A percentile compares a stretch with the other conserved stretches of the same genome.
phyloP scores from a whole-genome alignment of 805 yeast species.

The Cyberlindnera amylophila region DNA sequence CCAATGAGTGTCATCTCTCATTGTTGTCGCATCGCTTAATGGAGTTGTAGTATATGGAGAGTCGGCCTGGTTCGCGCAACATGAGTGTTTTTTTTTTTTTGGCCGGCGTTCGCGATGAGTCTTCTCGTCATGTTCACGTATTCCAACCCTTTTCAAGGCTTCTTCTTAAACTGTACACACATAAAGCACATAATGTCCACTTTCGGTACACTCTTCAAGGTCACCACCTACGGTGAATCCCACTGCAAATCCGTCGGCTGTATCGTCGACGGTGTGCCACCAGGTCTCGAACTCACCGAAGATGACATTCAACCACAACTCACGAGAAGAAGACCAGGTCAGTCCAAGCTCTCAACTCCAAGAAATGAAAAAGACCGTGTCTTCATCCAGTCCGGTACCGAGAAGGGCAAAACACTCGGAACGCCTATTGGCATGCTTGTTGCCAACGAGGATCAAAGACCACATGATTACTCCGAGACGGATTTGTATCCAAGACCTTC shows the following conservation, averaged over 20 bases:
- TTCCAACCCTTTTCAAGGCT: too few relatives aligned
- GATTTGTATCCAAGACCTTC: constrained; percentile 96
- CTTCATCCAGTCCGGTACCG: constrained; percentile 92
- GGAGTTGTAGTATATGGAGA: background rate
- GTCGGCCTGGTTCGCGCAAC: background rate
- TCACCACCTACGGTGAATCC: constrained; percentile 97
- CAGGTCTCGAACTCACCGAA: constrained; percentile 82
- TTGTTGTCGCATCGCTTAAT: too few relatives aligned
- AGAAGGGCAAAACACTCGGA: constrained; percentile 84
- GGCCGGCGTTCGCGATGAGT: constrained; percentile 5
- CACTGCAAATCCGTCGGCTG: constrained; percentile 98
- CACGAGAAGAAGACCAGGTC: constrained; percentile 97
- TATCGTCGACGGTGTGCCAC: constrained; percentile 97
- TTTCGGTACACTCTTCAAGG: constrained; percentile 60
- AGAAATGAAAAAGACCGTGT: constrained; percentile 93
- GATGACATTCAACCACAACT: constrained; percentile 93
- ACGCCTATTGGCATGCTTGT: constrained; percentile 95
- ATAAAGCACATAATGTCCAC: constrained; percentile 69
- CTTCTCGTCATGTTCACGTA: constrained; percentile 1
- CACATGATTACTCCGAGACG: constrained; percentile 92
- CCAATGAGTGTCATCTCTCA: background rate
- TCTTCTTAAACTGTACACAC: too few relatives aligned
- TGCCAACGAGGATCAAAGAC: constrained; percentile 92
- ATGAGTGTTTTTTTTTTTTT: background rate
- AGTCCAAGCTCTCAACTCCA: constrained; percentile 87